Percentiles rank a stretch among this genome's conserved stretches.
Conservation (phyloP, 306 rosid genomes). For the Cicer cuneatum region DNA sequence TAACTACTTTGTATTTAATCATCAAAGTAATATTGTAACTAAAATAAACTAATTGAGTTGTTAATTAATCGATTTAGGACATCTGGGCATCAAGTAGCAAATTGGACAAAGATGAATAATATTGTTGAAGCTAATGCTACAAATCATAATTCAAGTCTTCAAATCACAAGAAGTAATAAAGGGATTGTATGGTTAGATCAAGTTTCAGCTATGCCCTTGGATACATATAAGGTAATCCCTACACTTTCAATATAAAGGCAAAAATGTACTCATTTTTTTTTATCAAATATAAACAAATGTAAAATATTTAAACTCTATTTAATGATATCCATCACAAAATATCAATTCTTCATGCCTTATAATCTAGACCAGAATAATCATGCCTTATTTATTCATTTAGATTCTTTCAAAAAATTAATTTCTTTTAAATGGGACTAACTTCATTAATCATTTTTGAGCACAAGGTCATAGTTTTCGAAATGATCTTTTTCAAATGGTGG, state of each 20-base stretch:
- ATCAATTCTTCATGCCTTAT: too few relatives aligned
- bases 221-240: constrained; percentile 39
- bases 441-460: not conserved
- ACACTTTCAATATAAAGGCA: too few relatives aligned
- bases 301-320: too few relatives aligned
- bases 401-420: too few relatives aligned
- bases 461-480: constrained; percentile 81
- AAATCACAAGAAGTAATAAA: constrained; percentile 28
- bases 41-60: not conserved
- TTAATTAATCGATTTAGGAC: not conserved
- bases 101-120: constrained; percentile 36
- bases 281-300: too few relatives aligned
- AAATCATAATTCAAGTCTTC: constrained; percentile 42
- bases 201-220: constrained; percentile 48
- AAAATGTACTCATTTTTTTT: too few relatives aligned
- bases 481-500: constrained; percentile 64
- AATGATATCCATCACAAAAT: too few relatives aligned
- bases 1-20: not conserved
- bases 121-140: constrained; percentile 34
- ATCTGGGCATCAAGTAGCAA: not conserved
- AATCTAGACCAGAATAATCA: too few relatives aligned
- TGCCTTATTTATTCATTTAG: too few relatives aligned
- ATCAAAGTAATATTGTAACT: not conserved
- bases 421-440: not conserved
- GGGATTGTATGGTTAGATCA: constrained; percentile 46